These are phyloP conservation scores for Beauveria sp. DNA, from an alignment of 2,329 filamentous ascomycete genomes.

Conservation along the genomic window DNA sequence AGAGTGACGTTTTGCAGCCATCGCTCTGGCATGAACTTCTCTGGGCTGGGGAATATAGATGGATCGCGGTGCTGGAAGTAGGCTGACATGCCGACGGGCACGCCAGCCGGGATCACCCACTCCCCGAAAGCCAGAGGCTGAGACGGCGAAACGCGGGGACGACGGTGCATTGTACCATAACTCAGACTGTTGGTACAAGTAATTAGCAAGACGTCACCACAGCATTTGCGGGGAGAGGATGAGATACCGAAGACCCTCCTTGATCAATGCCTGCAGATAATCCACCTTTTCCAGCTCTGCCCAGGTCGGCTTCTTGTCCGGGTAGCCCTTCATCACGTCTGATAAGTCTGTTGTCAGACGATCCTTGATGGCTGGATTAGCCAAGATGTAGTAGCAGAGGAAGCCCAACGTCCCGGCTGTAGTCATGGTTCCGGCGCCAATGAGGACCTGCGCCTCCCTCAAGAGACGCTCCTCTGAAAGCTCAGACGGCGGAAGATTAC, in stretches of 20 bases:
- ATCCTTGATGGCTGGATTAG: background rate
- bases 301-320: too few species aligned
- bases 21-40: too few species aligned
- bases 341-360: too few species aligned
- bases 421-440: background rate
- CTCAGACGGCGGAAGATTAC: background rate
- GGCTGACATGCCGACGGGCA: background rate
- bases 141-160: background rate
- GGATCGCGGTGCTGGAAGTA: background rate
- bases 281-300: too few species aligned
- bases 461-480: background rate
- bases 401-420: background rate
- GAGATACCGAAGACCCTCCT: too few species aligned
- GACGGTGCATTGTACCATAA: too few species aligned
- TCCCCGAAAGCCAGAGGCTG: background rate
- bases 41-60: background rate
- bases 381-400: background rate
- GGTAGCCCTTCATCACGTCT: too few species aligned
- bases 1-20: too few species aligned
- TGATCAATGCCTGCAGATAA: too few species aligned
- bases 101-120: background rate
- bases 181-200: too few species aligned
- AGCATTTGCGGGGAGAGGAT: too few species aligned
- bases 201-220: too few species aligned
- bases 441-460: background rate